Evolutionary conservation across 2,329 filamentous ascomycete species (phyloP).

Genomic region (Dactylellina parvicollis): DNA sequence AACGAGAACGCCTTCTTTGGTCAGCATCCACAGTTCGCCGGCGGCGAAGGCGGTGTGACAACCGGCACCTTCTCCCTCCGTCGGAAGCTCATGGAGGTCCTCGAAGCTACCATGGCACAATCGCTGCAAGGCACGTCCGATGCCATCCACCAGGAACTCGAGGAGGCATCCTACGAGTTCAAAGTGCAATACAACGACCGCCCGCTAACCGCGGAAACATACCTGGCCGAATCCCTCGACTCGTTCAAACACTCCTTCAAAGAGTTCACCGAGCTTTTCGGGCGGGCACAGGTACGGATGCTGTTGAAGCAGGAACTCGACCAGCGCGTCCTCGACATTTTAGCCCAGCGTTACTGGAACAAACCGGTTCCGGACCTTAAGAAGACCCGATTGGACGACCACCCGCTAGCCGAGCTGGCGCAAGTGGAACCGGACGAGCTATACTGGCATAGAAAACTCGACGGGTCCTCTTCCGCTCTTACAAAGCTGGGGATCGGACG

Average conservation of each 20-base stretch:
- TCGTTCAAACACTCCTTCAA: slow-evolving; percentile 98
- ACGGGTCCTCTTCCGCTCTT: slow-evolving; percentile 86
- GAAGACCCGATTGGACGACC: slow-evolving; percentile 73
- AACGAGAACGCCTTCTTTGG: slow-evolving; percentile 91
- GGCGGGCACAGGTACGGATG: slow-evolving; percentile 85
- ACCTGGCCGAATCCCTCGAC: slow-evolving; percentile 92
- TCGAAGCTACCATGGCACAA: slow-evolving; percentile 96
- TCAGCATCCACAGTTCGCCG: slow-evolving; percentile 77
- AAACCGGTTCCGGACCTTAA: slow-evolving; percentile 83
- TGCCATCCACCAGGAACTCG: slow-evolving; percentile 91
- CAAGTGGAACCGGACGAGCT: slow-evolving; percentile 84
- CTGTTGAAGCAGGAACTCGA: slow-evolving; percentile 92
- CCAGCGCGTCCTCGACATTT: slow-evolving; percentile 89
- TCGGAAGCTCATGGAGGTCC: slow-evolving; percentile 95
- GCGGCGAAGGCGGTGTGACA: slow-evolving; percentile 73
- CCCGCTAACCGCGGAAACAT: slow-evolving; percentile 92
- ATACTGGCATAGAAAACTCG: slow-evolving; percentile 94
- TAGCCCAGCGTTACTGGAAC: slow-evolving; percentile 97
- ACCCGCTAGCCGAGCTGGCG: slow-evolving; percentile 75
- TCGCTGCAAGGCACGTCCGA: slow-evolving; percentile 89
- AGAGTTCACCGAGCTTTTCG: slow-evolving; percentile 88
- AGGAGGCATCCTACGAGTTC: slow-evolving; percentile 97
- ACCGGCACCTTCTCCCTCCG: slow-evolving; percentile 87
- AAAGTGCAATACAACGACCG: slow-evolving; percentile 99
- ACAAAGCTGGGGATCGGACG: slow-evolving; percentile 95